These are phyloP conservation scores for Stachybotrys elegans DNA, from an alignment of 2,329 filamentous ascomycete species.

Conservation along the genomic window DNA sequence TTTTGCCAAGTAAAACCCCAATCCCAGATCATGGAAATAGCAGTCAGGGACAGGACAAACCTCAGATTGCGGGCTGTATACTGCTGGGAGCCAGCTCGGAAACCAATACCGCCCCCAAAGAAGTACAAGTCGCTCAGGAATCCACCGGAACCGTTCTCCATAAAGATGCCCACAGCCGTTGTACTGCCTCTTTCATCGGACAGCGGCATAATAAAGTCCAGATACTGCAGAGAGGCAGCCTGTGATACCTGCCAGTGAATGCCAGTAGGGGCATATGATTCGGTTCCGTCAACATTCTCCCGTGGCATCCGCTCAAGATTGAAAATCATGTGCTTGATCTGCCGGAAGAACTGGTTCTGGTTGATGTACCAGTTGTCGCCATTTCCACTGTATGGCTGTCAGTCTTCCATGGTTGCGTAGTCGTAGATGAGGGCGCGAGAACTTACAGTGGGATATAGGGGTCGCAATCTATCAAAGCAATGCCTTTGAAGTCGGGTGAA, in stretches of 20 bases:
- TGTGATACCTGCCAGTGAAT: constrained; percentile 88
- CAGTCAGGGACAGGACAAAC: constrained; percentile 78
- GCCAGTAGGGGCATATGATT: constrained; percentile 39
- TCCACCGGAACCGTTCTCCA: constrained; percentile 79
- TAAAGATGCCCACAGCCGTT: constrained; percentile 75
- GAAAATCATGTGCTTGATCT: constrained; percentile 76
- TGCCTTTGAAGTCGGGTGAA: constrained; percentile 66
- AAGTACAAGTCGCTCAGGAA: constrained; percentile 81
- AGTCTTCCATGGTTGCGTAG: too few relatives aligned
- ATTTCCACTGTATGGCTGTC: constrained; percentile 64
- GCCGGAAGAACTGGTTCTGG: constrained; percentile 80
- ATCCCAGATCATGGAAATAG: constrained; percentile 87
- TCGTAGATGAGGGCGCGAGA: too few relatives aligned
- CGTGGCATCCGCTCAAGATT: constrained; percentile 64
- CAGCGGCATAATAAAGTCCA: constrained; percentile 66
- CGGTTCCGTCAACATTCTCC: constrained; percentile 34
- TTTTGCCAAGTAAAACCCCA: constrained; percentile 83
- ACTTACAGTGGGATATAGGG: constrained; percentile 41
- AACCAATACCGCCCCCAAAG: constrained; percentile 74
- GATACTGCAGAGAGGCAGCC: constrained; percentile 75
- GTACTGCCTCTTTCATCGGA: constrained; percentile 47
- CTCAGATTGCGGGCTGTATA: constrained; percentile 79
- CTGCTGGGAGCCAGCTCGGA: constrained; percentile 81
- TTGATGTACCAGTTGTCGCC: constrained; percentile 75
- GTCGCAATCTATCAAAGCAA: constrained; percentile 84